Evolutionary conservation across 345 rosid species (phyloP), one percentile per base, ranked within the genome.

Genomic region (Eucalyptus urophylla): DNA sequence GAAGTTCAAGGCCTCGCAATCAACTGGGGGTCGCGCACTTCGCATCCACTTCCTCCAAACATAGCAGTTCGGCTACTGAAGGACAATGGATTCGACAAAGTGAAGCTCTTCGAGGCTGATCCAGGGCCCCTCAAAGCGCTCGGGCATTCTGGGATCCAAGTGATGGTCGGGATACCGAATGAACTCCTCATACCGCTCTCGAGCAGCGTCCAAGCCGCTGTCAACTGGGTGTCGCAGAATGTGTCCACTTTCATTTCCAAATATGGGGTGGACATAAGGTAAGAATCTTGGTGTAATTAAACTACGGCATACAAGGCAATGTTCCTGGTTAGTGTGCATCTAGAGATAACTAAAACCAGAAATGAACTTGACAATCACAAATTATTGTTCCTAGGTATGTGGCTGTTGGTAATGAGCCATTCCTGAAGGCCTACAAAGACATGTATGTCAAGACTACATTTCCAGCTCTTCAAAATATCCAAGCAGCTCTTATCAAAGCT

Each of bases 81-180:
- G 51, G 98, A 96, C 43, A 97, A 96, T 83, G 98, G 98, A 12
- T 98, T 98, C 90, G 86, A 94, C 76, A 98, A 97, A 89, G 99
- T 97, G 90, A 97, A 98, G 92, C 92, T 97, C 21, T 97, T 97
- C 47, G 98, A 96, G 93, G 99, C 99, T 86, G 98, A 98, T 89
- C 93, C 97, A 40, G 94, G 90, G 29, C 96, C 97, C 33, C 95
- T 97, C 24, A 94, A 91, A 86, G 99, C 99, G 53, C 94, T 98
- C 0, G 99, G 97, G 14, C 94, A 91, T 51, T 98, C 99, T 4
- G 99, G 98, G 80, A 98, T 95, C 49, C 95, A 97, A 49, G 98
- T 97, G 67, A 97, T 97, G 98, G 95, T 98, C 9, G 99, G 99
- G 50, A 98, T 98, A 58, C 99, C 98, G 11, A 98, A 97, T 90